These are phyloP conservation scores for Anthracocystis walkeri DNA, from an alignment of 1,284 basidiomycete genomes.

Conservation along the genomic window DNA sequence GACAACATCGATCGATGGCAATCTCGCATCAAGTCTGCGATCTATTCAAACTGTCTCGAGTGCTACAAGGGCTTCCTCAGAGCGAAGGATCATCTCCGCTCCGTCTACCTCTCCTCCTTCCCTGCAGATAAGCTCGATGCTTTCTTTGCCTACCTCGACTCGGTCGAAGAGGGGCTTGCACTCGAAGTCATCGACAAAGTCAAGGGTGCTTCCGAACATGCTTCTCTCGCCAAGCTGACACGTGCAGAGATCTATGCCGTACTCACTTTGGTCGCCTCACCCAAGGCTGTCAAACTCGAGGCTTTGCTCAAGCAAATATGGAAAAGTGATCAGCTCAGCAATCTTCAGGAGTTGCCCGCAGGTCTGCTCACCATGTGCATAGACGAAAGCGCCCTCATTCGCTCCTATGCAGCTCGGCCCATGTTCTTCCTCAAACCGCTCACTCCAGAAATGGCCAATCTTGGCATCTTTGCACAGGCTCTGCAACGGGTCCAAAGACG, in stretches of 20 bases:
- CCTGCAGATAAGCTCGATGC: constrained; percentile 41
- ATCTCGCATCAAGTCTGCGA: constrained; percentile 23
- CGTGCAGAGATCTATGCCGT: constrained; percentile 47
- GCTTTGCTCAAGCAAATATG: constrained; percentile 29
- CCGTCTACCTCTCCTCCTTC: constrained; percentile 40
- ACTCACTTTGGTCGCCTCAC: constrained; percentile 43
- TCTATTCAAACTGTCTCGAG: constrained; percentile 54
- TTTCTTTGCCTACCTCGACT: constrained; percentile 51
- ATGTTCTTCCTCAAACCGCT: constrained; percentile 47
- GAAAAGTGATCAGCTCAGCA: constrained; percentile 34
- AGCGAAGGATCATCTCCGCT: constrained; percentile 41
- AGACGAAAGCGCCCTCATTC: constrained; percentile 35
- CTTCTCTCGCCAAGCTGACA: constrained; percentile 28
- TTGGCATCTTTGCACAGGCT: constrained; percentile 26
- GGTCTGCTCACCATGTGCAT: constrained; percentile 45
- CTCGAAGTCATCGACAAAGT: constrained; percentile 36
- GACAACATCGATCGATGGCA: constrained; percentile 51
- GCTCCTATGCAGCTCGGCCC: constrained; percentile 43
- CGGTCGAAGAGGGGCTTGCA: constrained; percentile 49
- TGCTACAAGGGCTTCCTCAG: constrained; percentile 54
- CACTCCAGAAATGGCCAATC: constrained; percentile 15
- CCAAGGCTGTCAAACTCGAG: constrained; percentile 32
- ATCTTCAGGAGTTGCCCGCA: constrained; percentile 46
- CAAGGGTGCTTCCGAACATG: constrained; percentile 9
- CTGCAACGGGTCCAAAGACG: constrained; percentile 13